Evolutionary conservation across 495 filamentous ascomycete genomes (phyloP).

Genomic region (Penicillium pulvis): DNA sequence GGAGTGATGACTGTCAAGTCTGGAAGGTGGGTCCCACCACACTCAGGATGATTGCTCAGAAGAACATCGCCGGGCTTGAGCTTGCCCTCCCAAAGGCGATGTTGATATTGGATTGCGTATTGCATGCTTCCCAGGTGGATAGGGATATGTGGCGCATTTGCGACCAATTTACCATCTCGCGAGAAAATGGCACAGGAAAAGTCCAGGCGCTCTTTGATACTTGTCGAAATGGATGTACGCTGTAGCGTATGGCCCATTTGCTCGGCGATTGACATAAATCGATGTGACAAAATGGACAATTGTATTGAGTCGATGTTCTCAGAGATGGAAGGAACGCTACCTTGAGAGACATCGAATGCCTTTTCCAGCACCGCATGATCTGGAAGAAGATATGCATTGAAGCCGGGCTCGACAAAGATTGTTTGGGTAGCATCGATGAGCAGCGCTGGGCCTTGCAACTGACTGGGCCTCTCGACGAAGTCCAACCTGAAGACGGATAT

Average conservation of each 20-base stretch:
- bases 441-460: slow-evolving; percentile 4
- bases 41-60: slow-evolving; percentile 61
- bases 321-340: slow-evolving; percentile 58
- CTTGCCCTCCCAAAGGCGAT: slow-evolving; percentile 79
- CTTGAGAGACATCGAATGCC: slow-evolving; percentile 57
- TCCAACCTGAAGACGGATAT: not conserved
- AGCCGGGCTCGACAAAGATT: slow-evolving; percentile 1
- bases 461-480: not conserved
- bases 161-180: slow-evolving; percentile 38
- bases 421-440: slow-evolving; percentile 8
- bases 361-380: slow-evolving; percentile 8
- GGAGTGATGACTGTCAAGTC: slow-evolving; percentile 8
- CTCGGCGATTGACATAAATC: slow-evolving; percentile 58
- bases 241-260: slow-evolving; percentile 43
- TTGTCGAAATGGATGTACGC: slow-evolving; percentile 34
- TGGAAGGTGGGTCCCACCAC: slow-evolving; percentile 6
- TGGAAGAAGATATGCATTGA: slow-evolving; percentile 13
- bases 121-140: slow-evolving; percentile 84
- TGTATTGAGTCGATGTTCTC: slow-evolving; percentile 67
- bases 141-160: slow-evolving; percentile 70
- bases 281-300: slow-evolving; percentile 85
- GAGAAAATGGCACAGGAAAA: slow-evolving; percentile 41
- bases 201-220: slow-evolving; percentile 45
- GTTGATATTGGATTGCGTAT: slow-evolving; percentile 83
- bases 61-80: slow-evolving; percentile 82